These are phyloP conservation scores for Pachyrhizus erosus DNA, from an alignment of 306 rosid genomes.

Conservation along the genomic window DNA sequence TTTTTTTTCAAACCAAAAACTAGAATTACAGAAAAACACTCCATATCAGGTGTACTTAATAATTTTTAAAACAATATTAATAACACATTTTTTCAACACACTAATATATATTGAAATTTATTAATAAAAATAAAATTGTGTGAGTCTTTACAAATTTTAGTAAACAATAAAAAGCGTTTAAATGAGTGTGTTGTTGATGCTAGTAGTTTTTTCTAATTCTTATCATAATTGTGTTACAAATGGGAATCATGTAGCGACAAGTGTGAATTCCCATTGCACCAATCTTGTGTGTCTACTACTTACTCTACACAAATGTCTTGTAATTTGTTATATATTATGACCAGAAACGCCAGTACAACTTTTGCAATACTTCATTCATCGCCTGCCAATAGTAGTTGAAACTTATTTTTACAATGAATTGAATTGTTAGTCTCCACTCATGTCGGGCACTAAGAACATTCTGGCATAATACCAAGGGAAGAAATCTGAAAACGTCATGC, in stretches of 20 bases:
- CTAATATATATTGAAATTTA: background rate
- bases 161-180: background rate
- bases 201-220: background rate
- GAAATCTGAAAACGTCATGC: background rate
- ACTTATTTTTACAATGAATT: conserved; percentile 1
- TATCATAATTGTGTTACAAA: background rate
- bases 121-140: background rate
- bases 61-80: background rate
- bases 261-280: background rate
- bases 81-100: background rate
- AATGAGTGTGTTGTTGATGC: background rate
- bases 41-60: background rate
- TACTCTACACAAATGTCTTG: background rate
- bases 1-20: too few species aligned
- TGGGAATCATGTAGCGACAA: background rate
- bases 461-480: background rate
- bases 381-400: background rate
- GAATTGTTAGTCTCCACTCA: conserved; percentile 6
- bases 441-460: conserved; percentile 24
- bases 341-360: too few species aligned
- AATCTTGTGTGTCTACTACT: background rate
- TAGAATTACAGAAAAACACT: too few species aligned
- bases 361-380: background rate
- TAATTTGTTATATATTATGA: too few species aligned
- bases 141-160: background rate